These are phyloP conservation scores for Trypanosoma avium DNA, from an alignment of 208 protist genomes.

Conservation along the genomic window DNA sequence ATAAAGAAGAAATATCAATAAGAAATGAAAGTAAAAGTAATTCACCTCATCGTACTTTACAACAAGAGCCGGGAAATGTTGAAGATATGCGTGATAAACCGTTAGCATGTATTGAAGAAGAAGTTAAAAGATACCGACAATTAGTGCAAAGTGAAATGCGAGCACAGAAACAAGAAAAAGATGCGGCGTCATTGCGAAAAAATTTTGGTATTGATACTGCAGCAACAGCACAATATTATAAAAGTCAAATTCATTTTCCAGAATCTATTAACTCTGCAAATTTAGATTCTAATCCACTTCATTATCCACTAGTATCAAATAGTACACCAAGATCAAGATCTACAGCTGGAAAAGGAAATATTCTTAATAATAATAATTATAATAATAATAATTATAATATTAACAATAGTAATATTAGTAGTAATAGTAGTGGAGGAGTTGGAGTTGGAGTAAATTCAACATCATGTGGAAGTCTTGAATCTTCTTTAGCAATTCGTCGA, in stretches of 20 bases:
- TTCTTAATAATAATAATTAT: no score
- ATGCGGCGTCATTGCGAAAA: conserved; percentile 24
- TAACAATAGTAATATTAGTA: no score
- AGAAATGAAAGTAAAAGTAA: no score
- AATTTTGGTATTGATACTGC: conserved; percentile 24
- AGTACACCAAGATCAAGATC: not conserved
- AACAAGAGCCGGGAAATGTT: conserved; percentile 33
- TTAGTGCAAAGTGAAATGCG: conserved; percentile 49
- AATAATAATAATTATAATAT: no score
- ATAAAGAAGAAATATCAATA: not conserved
- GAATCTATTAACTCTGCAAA: no score
- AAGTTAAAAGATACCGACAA: conserved; percentile 41
- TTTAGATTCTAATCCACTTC: no score
- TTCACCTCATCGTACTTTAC: not conserved
- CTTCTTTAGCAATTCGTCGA: conserved; percentile 43
- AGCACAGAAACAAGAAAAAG: conserved; percentile 32
- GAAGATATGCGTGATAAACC: conserved; percentile 62
- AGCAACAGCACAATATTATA: not conserved
- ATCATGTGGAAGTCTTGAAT: conserved; percentile 9
- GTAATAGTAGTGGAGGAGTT: no score
- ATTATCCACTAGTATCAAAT: not conserved
- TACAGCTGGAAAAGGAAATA: no score
- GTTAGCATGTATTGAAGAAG: conserved; percentile 42
- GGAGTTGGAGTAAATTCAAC: no score
- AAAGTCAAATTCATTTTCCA: not conserved